Conservation (phyloP, 2,329 filamentous ascomycete species). For the Beauveria australis region DNA sequence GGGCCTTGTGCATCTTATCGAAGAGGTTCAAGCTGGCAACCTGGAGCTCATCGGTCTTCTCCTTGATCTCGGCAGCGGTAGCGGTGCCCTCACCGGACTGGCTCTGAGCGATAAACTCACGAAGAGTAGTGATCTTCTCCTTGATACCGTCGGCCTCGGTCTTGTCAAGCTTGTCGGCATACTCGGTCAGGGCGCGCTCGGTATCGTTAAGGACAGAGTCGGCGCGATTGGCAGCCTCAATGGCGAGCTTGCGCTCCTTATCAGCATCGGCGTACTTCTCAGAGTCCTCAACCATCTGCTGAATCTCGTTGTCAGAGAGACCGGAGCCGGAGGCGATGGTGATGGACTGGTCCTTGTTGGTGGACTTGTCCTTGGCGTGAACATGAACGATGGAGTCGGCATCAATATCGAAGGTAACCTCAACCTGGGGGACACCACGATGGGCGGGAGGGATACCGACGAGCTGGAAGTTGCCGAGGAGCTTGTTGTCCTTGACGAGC, state of each 20-base stretch:
- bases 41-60: conserved; percentile 97
- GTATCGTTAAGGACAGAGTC: conserved; percentile 96
- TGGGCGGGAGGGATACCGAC: conserved; percentile 93
- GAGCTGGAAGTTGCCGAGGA: conserved; percentile 98
- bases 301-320: conserved; percentile 88
- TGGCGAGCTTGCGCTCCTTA: conserved; percentile 92
- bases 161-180: conserved; percentile 94
- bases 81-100: conserved; percentile 82
- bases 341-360: conserved; percentile 99
- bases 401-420: conserved; percentile 98
- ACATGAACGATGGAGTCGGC: conserved; percentile 97
- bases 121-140: conserved; percentile 82
- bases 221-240: conserved; percentile 94
- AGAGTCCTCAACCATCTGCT: conserved; percentile 95
- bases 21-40: conserved; percentile 92
- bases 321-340: conserved; percentile 97
- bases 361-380: conserved; percentile 97
- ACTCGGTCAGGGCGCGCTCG: conserved; percentile 96
- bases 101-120: conserved; percentile 88
- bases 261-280: conserved; percentile 93
- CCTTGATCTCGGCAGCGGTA: conserved; percentile 90
- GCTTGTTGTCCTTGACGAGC: conserved; percentile 96
- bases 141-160: conserved; percentile 84
- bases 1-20: conserved; percentile 99
- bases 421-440: conserved; percentile 91